These are phyloP conservation scores for Collybia sp. DNA, from an alignment of 768 basidiomycete species.

Conservation along the genomic window DNA sequence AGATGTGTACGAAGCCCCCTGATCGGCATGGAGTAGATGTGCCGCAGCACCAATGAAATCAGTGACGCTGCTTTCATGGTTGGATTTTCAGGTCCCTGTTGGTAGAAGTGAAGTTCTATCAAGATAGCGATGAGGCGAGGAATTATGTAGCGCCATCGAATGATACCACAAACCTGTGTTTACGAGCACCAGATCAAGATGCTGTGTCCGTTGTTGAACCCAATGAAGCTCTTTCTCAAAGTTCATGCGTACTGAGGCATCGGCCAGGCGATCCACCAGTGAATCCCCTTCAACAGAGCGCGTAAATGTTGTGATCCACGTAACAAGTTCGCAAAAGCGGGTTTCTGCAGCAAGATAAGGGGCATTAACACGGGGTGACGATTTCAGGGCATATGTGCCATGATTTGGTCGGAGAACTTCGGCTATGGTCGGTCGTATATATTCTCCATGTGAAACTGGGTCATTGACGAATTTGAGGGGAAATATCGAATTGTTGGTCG, in stretches of 20 bases:
- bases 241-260: not conserved
- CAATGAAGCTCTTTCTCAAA: not conserved
- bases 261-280: not conserved
- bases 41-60: not conserved
- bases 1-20: not conserved
- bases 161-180: not conserved
- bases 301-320: not conserved
- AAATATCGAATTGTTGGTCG: not conserved
- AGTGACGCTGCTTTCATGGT: not conserved
- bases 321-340: constrained; percentile 4
- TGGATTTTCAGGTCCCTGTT: not conserved
- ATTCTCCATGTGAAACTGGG: constrained; percentile 6
- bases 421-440: not conserved
- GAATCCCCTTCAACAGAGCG: not conserved
- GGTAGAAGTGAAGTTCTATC: not conserved
- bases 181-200: not conserved
- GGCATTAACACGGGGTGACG: constrained; percentile 1
- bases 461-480: constrained; percentile 12
- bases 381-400: constrained; percentile 4
- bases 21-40: not conserved
- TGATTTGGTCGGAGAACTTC: constrained; percentile 1
- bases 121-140: not conserved
- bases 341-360: constrained; percentile 6
- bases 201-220: not conserved
- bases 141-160: not conserved